These are phyloP conservation scores for Asterella californica DNA, from an alignment of 225 moss, liverwort and hornwort species.

Conservation along the genomic window DNA sequence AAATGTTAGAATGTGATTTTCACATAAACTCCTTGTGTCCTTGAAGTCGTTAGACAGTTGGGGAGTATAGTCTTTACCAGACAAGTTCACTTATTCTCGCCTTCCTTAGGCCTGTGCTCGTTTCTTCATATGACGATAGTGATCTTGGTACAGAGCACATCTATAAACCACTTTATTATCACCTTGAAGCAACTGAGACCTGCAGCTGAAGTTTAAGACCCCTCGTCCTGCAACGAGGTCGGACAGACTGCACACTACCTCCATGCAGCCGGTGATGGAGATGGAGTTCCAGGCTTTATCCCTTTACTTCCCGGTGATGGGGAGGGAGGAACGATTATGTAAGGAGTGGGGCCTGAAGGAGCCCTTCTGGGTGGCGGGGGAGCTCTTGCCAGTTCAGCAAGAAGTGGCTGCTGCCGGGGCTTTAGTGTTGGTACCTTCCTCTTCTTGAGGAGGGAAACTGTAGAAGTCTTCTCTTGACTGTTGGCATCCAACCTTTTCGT, in stretches of 20 bases:
- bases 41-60: too few relatives aligned
- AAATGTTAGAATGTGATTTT: too few relatives aligned
- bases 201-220: background rate
- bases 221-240: background rate
- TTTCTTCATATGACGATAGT: too few relatives aligned
- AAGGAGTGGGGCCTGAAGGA: slow-evolving; percentile 8
- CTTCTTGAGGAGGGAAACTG: background rate
- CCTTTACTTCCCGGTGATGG: background rate
- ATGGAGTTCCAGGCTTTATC: background rate
- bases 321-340: background rate
- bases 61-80: too few relatives aligned
- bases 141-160: too few relatives aligned
- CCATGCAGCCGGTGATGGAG: background rate
- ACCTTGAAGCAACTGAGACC: background rate
- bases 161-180: background rate
- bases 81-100: too few relatives aligned
- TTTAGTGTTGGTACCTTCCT: background rate
- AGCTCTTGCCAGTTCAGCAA: slow-evolving; percentile 1
- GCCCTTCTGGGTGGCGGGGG: slow-evolving; percentile 7
- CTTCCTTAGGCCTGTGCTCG: too few relatives aligned
- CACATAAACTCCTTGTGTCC: too few relatives aligned
- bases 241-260: background rate
- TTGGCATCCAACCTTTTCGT: background rate
- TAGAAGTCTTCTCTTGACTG: background rate
- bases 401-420: background rate